These are phyloP conservation scores for Suillus americanus DNA, from an alignment of 768 basidiomycete species.

Conservation along the genomic window DNA sequence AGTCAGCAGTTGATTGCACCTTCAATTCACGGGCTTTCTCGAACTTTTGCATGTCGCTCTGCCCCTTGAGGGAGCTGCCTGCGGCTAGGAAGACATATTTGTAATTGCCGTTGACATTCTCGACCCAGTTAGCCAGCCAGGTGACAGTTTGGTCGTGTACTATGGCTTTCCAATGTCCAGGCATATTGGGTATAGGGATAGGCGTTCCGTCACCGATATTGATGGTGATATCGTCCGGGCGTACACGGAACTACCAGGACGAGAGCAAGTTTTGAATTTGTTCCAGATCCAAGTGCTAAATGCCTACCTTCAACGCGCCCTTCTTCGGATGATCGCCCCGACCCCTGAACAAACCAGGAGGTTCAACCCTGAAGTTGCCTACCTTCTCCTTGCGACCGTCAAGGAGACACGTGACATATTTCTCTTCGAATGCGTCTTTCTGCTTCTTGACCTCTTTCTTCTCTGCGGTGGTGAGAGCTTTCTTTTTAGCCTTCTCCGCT, in stretches of 20 bases:
- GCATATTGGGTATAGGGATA: conserved; percentile 85
- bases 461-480: conserved; percentile 76
- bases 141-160: conserved; percentile 95
- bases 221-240: conserved; percentile 93
- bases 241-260: conserved; percentile 67
- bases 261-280: conserved; percentile 10
- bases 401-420: conserved; percentile 82
- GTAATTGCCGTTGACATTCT: conserved; percentile 93
- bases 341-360: conserved; percentile 96
- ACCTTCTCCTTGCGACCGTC: conserved; percentile 98
- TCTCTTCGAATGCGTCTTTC: conserved; percentile 81
- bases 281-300: not conserved
- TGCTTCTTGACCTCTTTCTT: conserved; percentile 90
- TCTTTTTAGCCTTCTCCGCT: conserved; percentile 90
- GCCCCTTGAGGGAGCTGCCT: conserved; percentile 96
- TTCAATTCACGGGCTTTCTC: conserved; percentile 97
- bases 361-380: conserved; percentile 97
- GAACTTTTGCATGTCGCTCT: conserved; percentile 97
- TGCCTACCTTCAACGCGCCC: conserved; percentile 83
- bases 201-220: conserved; percentile 83
- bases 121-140: conserved; percentile 99
- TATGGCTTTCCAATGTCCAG: conserved; percentile 88
- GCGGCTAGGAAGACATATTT: conserved; percentile 99
- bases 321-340: conserved; percentile 99
- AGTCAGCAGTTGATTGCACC: conserved; percentile 41